Evolutionary conservation across 805 yeast genomes (phyloP).

Genomic region (Kluyveromyces wickerhamii): DNA sequence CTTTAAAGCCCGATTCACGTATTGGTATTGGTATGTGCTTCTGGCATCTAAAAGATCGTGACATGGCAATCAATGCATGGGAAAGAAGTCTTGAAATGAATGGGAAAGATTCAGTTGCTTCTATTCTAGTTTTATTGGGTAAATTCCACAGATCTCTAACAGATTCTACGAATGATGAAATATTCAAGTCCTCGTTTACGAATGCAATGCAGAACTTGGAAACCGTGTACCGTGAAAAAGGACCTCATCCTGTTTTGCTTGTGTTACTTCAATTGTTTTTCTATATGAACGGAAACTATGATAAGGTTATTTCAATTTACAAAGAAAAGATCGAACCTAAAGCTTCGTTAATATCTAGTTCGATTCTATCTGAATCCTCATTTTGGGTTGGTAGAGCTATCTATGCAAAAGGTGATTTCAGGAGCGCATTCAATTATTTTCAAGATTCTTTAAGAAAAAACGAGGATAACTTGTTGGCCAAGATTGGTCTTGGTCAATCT

Average conservation of each 20-base stretch:
- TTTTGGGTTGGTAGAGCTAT: conserved; percentile 85
- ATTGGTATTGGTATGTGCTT: conserved; percentile 91
- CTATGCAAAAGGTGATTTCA: conserved; percentile 50
- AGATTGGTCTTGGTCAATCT: conserved; percentile 80
- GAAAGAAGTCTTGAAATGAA: conserved; percentile 63
- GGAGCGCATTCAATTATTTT: conserved; percentile 64
- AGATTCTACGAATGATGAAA: conserved; percentile 39
- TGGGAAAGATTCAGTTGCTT: conserved; percentile 51
- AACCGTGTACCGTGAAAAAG: conserved; percentile 31
- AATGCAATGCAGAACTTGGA: conserved; percentile 44
- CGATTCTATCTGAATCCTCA: conserved; percentile 50
- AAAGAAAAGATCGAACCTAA: conserved; percentile 38
- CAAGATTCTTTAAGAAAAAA: conserved; percentile 62
- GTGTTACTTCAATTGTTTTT: conserved; percentile 62
- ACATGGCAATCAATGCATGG: conserved; percentile 79
- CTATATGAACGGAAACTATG: conserved; percentile 59
- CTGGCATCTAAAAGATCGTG: conserved; percentile 76
- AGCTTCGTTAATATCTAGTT: conserved; percentile 28
- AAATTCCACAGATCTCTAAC: conserved; percentile 56
- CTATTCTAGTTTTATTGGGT: conserved; percentile 57
- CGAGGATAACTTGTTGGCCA: conserved; percentile 59
- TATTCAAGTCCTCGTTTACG: conserved; percentile 53
- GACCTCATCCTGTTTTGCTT: conserved; percentile 53
- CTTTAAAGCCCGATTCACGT: conserved; percentile 83
- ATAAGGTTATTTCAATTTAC: conserved; percentile 49